Evolutionary conservation across 148 eudicot genomes (phyloP).

Genomic region (Pharnaceum exiguum): DNA sequence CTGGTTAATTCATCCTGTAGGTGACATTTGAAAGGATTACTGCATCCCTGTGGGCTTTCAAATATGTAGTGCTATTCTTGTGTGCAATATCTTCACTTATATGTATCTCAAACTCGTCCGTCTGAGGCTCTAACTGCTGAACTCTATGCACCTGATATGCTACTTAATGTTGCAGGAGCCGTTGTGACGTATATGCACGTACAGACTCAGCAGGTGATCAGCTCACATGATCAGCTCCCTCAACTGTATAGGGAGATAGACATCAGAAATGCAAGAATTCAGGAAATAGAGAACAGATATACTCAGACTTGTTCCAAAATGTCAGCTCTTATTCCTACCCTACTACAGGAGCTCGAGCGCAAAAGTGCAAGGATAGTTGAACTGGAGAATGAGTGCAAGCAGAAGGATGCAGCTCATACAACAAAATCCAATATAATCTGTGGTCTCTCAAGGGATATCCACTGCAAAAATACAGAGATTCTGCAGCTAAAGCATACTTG

Average conservation of each 20-base stretch:
- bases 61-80: too few relatives aligned
- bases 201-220: background rate
- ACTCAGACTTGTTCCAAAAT: background rate
- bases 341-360: slow-evolving; percentile 1
- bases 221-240: background rate
- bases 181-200: background rate
- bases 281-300: slow-evolving; percentile 2
- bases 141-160: too few relatives aligned
- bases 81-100: too few relatives aligned
- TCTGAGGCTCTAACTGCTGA: too few relatives aligned
- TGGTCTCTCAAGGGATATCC: slow-evolving; percentile 9
- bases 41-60: too few relatives aligned
- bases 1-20: too few relatives aligned
- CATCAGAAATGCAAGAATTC: background rate
- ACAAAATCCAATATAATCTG: slow-evolving; percentile 1
- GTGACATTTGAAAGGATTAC: too few relatives aligned
- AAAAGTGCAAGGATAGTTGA: slow-evolving; percentile 8
- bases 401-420: slow-evolving; percentile 8
- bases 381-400: slow-evolving; percentile 8
- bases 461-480: background rate
- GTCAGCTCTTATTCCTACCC: background rate
- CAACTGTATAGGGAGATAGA: slow-evolving; percentile 11
- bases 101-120: too few relatives aligned
- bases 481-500: background rate
- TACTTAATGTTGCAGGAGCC: too few relatives aligned